Base-by-base conservation (phyloP, 768 basidiomycete genomes). In the Lyophyllum decastes region DNA sequence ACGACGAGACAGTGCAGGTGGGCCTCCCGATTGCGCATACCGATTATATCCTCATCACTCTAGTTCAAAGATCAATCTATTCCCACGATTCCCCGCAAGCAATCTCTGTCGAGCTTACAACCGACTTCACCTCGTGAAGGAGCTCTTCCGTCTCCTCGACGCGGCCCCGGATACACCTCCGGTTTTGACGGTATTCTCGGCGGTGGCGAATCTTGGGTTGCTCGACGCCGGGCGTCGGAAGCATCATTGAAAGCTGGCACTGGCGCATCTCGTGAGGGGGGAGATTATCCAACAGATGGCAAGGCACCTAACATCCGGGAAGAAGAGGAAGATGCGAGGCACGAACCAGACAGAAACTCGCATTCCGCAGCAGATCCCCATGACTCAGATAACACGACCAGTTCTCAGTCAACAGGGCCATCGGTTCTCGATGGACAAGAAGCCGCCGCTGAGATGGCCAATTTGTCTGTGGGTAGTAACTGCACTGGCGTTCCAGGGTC, bases 101-200 rank as follows among this genome's bases (percentile, higher is more conserved):
- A 85, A 40, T 91, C 91, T 7, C 67, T 88, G 66, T 87, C 90
- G 21, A 77, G 79, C 53, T 74, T 82, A 55, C 87, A 87, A 64
- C 75, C 77, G 17, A 59, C 74, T 54, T 83, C 86, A 44, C 80
- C 89, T 38, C 86, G 89, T 48, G 89, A 89, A 49, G 67, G 69
- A 12, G 77, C 76, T 21, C 73, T 84, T 54, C 81, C 84, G 43
- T 89, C 90, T 34, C 88, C 90, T 62, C 87, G 90, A 52, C 78
- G 78, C 59, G 84, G 89, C 52, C 76, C 83, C 55, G 80, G 84
- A 10, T 80, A 80, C 63, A 75, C 80, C 21, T 75, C 84, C 54
- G 81, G 82, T 55, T 90, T 92, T 61, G 90, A 92, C 64, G 89
- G 89, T n/a, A 82, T 91, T 10, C 74, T 92, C 49, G 78, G 75